These are phyloP conservation scores for Sporobolus alterniflorus DNA, from an alignment of 202 grass and related monocot genomes.

Conservation along the genomic window DNA sequence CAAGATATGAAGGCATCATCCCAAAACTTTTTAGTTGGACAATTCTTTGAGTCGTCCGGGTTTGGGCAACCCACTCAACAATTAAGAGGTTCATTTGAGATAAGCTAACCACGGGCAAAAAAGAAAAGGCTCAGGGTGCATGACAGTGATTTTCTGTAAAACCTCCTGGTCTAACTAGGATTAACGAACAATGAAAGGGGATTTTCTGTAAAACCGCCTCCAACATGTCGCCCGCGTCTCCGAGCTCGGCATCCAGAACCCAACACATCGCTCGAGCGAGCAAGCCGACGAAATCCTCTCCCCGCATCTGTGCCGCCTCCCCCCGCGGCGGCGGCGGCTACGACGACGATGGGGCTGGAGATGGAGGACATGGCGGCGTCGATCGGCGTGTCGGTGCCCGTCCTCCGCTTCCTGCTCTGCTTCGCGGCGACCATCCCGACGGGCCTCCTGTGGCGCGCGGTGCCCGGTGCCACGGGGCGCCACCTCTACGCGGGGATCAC, in stretches of 20 bases:
- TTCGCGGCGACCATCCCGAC: conserved; percentile 95
- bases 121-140: too few species aligned
- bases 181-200: not conserved
- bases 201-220: conserved; percentile 9
- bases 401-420: conserved; percentile 92
- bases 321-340: conserved; percentile 1
- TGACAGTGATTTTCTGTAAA: not conserved
- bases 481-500: conserved; percentile 87
- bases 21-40: not conserved
- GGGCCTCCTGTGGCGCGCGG: conserved; percentile 74
- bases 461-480: conserved; percentile 55
- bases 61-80: not conserved
- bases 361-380: conserved; percentile 81
- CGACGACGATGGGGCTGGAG: conserved; percentile 57
- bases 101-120: not conserved
- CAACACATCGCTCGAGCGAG: not conserved
- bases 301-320: conserved; percentile 40
- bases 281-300: conserved; percentile 36
- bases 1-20: not conserved
- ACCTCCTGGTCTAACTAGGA: not conserved
- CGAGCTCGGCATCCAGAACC: conserved; percentile 37
- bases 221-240: conserved; percentile 18
- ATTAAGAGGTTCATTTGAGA: not conserved
- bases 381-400: conserved; percentile 92
- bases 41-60: conserved; percentile 1